Conservation (phyloP, 2,329 filamentous ascomycete species). For the Alternaria tenuissima region DNA sequence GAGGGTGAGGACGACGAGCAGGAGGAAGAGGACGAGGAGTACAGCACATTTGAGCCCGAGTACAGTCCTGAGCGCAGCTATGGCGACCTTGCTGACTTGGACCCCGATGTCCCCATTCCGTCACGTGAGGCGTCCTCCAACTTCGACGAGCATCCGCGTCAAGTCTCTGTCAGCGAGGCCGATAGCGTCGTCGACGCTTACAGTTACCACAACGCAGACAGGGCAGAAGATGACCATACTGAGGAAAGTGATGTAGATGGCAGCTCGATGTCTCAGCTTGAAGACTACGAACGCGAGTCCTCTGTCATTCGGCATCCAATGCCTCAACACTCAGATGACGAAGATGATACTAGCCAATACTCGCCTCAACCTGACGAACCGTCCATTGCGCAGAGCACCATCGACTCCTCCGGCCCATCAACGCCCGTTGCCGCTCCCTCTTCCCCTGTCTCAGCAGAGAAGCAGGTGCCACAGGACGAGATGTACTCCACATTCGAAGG, state of each 20-base stretch:
- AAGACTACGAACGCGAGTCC: conserved; percentile 56
- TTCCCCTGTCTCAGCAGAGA: conserved; percentile 40
- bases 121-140: conserved; percentile 76
- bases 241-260: conserved; percentile 67
- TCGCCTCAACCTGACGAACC: conserved; percentile 55
- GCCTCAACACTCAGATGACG: conserved; percentile 45
- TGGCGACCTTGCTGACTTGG: conserved; percentile 65
- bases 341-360: conserved; percentile 67
- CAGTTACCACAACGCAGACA: conserved; percentile 57
- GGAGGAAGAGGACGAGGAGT: conserved; percentile 33
- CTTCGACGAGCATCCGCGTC: conserved; percentile 66
- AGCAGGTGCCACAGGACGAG: conserved; percentile 48
- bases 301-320: conserved; percentile 65
- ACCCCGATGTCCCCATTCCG: conserved; percentile 90
- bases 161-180: conserved; percentile 64
- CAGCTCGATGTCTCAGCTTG: conserved; percentile 52
- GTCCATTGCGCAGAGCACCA: conserved; percentile 45
- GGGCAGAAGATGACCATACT: conserved; percentile 62
- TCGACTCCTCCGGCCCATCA: conserved; percentile 54
- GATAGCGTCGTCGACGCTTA: conserved; percentile 66
- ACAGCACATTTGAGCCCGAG: conserved; percentile 50
- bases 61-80: conserved; percentile 66
- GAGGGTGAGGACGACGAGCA: conserved; percentile 60
- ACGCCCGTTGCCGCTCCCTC: conserved; percentile 53
- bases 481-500: conserved; percentile 60